These are phyloP conservation scores for Didymella arachidicola DNA, from an alignment of 2,329 filamentous ascomycete genomes.

Conservation along the genomic window DNA sequence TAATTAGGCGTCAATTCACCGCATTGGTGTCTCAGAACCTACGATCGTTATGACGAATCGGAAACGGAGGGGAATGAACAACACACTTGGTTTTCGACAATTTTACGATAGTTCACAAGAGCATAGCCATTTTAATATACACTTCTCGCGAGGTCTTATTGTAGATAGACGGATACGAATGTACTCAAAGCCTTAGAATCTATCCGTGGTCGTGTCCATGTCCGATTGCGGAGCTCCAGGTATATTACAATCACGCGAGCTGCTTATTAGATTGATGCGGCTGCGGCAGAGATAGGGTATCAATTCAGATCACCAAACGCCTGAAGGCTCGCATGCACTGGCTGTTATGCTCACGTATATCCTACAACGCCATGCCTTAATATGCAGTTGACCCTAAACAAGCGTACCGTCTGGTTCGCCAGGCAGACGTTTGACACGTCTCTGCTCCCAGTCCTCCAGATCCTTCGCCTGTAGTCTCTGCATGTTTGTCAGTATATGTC, in stretches of 20 bases:
- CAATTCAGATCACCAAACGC: not conserved
- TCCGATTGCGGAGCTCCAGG: not conserved
- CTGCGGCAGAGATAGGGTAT: not conserved
- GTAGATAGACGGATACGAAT: conserved; percentile 18
- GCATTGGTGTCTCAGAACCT: not conserved
- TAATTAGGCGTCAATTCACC: conserved; percentile 28
- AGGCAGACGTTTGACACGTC: conserved; percentile 85
- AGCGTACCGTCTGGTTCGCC: conserved; percentile 89
- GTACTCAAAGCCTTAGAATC: conserved; percentile 3
- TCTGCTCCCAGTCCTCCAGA: conserved; percentile 95
- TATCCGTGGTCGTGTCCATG: not conserved
- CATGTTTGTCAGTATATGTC: conserved; percentile 21
- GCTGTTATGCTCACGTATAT: conserved; percentile 1
- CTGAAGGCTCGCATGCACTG: conserved; percentile 2
- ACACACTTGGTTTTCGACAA: conserved; percentile 14
- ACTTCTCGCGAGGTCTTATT: conserved; percentile 17
- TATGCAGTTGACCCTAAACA: conserved; percentile 30
- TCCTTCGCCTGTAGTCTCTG: conserved; percentile 87
- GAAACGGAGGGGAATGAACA: conserved; percentile 5
- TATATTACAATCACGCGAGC: not conserved
- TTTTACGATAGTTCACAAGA: conserved; percentile 19
- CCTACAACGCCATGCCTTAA: conserved; percentile 11
- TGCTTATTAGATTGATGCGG: not conserved
- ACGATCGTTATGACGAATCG: conserved; percentile 22
- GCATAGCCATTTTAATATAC: conserved; percentile 23